Evolutionary conservation across 495 filamentous ascomycete genomes (phyloP), one percentile per base, ranked within the genome.

Genomic region (Neurospora hispaniola): DNA sequence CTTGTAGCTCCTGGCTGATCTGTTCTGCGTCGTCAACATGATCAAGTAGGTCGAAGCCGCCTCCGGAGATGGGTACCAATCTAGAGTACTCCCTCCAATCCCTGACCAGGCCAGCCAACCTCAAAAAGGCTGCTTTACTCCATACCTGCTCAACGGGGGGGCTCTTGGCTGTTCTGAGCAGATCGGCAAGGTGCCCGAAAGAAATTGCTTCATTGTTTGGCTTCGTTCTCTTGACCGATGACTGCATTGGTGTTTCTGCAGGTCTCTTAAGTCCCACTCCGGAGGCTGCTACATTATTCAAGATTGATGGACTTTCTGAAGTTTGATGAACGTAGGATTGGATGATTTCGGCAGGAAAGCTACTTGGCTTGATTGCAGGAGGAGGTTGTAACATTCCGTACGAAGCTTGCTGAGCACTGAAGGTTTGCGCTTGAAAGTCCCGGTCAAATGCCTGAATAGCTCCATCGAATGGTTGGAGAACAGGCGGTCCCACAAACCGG

Each of bases 71-170:
- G 5, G 73, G 69, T 11, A 46, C 18, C 27, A 48, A 66, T 23
- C 48, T 71, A 23, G 70, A 68, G 12, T 72, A 70, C 2, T 42
- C 69, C 48, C 76, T 75, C 78, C 78, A 80, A 31, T 74, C 74
- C 14, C 73, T 71, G 11, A 80, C 72, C 62, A 80, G 59, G 18
- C 72, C 70, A 5, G 76, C 73, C 10, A 80, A 74, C 1, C 76
- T 75, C 3, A 76, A 70, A 66, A 80, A 80, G n/a, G 76, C 75
- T 7, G 74, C 43, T 46, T 74, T 77, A 44, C 70, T 71, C 35
- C 43, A 69, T 11, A 78, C 42, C 10, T 48, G 71, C 9, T 70
- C 73, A 23, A 66, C 69, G 1, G 20, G 43, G 16, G 23, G 10
- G 35, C 62, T 27, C 40, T 73, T 44, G 35, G 71, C 72, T 5